Percentiles rank a stretch among this genome's conserved stretches.
Evolutionary conservation across 116 monocot species (phyloP).

Genomic region (Trichopus zeylanicus): DNA sequence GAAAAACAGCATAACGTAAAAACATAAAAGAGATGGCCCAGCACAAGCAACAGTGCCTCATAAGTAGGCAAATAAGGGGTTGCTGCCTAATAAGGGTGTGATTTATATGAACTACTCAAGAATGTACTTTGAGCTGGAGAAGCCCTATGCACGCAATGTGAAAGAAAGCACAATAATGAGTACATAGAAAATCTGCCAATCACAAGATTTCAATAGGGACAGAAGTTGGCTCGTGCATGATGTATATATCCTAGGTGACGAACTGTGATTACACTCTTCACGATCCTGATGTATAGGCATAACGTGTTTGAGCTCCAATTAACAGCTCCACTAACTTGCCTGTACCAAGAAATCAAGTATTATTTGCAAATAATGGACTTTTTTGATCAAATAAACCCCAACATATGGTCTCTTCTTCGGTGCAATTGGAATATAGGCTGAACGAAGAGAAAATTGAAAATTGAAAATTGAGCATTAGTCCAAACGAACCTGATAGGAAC

Average conservation of each 20-base stretch:
- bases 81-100: too few relatives aligned
- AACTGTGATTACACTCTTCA: conserved; percentile 14
- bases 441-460: not conserved
- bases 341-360: conserved; percentile 15
- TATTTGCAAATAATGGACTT: not conserved
- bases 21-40: too few relatives aligned
- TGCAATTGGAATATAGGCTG: not conserved
- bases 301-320: conserved; percentile 54
- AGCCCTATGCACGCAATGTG: not conserved
- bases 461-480: not conserved
- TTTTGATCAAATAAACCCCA: not conserved
- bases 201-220: not conserved
- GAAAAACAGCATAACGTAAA: too few relatives aligned
- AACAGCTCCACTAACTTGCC: conserved; percentile 60
- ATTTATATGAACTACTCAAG: too few relatives aligned
- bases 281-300: conserved; percentile 64
- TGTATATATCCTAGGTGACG: not conserved
- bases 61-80: too few relatives aligned
- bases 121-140: not conserved
- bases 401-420: not conserved
- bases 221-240: not conserved
- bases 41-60: too few relatives aligned
- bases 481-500: conserved; percentile 52
- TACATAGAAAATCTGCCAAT: not conserved
- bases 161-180: not conserved